Evolutionary conservation across 176 grass and related monocot species (phyloP), one percentile per base, ranked within the genome.

Genomic region (Carex cristatella): DNA sequence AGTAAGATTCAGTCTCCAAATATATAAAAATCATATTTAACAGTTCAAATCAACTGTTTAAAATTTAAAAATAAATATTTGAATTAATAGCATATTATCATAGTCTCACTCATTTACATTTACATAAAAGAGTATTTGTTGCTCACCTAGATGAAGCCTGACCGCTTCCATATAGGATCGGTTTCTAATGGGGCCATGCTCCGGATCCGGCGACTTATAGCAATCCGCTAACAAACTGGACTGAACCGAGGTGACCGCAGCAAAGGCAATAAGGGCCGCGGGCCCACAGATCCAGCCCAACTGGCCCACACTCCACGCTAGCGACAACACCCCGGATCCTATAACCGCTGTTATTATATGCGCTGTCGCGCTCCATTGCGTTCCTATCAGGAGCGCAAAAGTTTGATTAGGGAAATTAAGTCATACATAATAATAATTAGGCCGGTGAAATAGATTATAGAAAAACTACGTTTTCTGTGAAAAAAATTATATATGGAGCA

Each of bases 281-380:
- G 95, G 92, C 1, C 95, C 95, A 0, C 76, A 87, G 12, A 86
- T 79, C 95, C 95, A 98, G 3, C 95, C 92, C 2, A 98, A 74
- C 72, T 98, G 92, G 19, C 91, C 95, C 61, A 98, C 88, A 83
- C 92, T 93, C 95, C 92, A 97, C 30, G 91, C 91, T 27, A 97
- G 75, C 27, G 95, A 94, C 46, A 94, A 62, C 76, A 97, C 92
- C 59, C 95, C 92, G 28, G 92, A 92, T 0, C 92, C 90, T 11
- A 97, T 93, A 42, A 94, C 92, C 61, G 87, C 94, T 49, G 94
- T 97, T 65, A 94, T 90, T 66, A 97, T 89, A 83, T 97, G 92
- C 31, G 94, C 92, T 7, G 79, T 79, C n/a, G 92, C 92, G 5
- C 90, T 97, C 94, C 94, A 97, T 88, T 87, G 13, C 18, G 89